Base-by-base conservation (phyloP, 352 stramenopile genomes). In the Pythium sukuiense region DNA sequence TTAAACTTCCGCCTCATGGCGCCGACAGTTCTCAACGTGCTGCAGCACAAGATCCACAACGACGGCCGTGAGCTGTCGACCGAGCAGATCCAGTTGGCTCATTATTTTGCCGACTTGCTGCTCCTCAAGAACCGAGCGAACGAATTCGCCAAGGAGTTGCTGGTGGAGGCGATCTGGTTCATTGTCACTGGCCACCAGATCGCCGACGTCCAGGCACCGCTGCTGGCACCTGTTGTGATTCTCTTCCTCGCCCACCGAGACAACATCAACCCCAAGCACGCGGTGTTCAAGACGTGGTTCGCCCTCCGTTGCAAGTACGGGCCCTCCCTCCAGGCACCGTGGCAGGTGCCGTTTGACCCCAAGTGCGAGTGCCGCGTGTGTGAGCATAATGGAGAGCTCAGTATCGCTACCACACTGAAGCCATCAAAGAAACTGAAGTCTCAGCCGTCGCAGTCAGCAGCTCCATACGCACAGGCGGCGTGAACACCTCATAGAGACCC, bases 221-320 rank as follows among this genome's bases (percentile, higher is more conserved):
- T 90, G 16, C 65, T 90, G 6, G 76, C 78, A 4, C 77, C 79
- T 0, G 80, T 90, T 9, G 68, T 90, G 30, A 64, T 88, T 24
- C 68, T 90, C 30, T 89, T 83, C 46, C 77, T 89, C 9, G 73
- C 77, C 11, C 82, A 90, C 41, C 76, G 77, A 16, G 80, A 90
- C 69, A 87, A 84, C 52, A 88, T 90, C 57, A 84, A 90, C 63
- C 73, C 80, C n/a, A 72, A 64, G 27, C 79, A 88, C 54, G 6
- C 60, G 0, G 67, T 73, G 24, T 88, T 71, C 65, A 82, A 84
- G 67, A 65, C 72, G 24, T 87, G 80, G 79, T 88, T 89, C 46
- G 82, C 82, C n/a, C 54, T 90, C 39, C 82, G 82, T 18, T 90
- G 82, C 50, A 74, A 83, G 53, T 88, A 87, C 67, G 80, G 80